A percentile compares a stretch with the other conserved stretches of the same genome.
Evolutionary conservation across 2,329 filamentous ascomycete genomes (phyloP).

Genomic region (Elsinoe batatas): DNA sequence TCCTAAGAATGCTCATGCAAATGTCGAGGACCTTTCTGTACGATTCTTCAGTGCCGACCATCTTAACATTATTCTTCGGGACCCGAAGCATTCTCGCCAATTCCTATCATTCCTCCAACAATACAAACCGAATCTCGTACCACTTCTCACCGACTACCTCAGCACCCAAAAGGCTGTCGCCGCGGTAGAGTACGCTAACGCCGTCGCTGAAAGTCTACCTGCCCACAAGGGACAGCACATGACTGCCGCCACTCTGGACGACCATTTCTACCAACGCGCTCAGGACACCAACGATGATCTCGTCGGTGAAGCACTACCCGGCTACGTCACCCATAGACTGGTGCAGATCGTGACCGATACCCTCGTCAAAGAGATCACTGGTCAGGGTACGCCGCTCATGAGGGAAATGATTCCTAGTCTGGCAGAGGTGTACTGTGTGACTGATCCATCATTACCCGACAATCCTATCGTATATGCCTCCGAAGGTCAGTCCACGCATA

Average conservation of each 20-base stretch:
- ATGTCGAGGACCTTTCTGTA: slow-evolving; percentile 29
- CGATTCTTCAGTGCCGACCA: slow-evolving; percentile 36
- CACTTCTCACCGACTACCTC: slow-evolving; percentile 30
- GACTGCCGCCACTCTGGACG: slow-evolving; percentile 29
- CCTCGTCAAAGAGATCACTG: slow-evolving; percentile 35
- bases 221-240: slow-evolving; percentile 12
- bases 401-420: slow-evolving; percentile 32
- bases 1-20: slow-evolving; percentile 22
- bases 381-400: slow-evolving; percentile 32
- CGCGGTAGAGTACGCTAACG: slow-evolving; percentile 37
- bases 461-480: slow-evolving; percentile 39
- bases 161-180: slow-evolving; percentile 33
- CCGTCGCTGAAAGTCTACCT: slow-evolving; percentile 29
- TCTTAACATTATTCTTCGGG: slow-evolving; percentile 32
- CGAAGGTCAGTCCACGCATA: slow-evolving; percentile 22
- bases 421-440: slow-evolving; percentile 38
- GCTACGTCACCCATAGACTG: slow-evolving; percentile 33
- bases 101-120: slow-evolving; percentile 32
- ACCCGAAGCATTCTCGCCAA: slow-evolving; percentile 26
- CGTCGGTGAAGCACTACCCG: slow-evolving; percentile 33
- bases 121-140: slow-evolving; percentile 29
- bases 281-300: slow-evolving; percentile 27
- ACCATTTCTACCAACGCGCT: slow-evolving; percentile 28
- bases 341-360: slow-evolving; percentile 33
- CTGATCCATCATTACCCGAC: slow-evolving; percentile 34